Percentiles rank a stretch among this genome's conserved stretches.
phyloP scores from a whole-genome alignment of 2,329 filamentous ascomycete genomes.

The Periconia sp. region DNA sequence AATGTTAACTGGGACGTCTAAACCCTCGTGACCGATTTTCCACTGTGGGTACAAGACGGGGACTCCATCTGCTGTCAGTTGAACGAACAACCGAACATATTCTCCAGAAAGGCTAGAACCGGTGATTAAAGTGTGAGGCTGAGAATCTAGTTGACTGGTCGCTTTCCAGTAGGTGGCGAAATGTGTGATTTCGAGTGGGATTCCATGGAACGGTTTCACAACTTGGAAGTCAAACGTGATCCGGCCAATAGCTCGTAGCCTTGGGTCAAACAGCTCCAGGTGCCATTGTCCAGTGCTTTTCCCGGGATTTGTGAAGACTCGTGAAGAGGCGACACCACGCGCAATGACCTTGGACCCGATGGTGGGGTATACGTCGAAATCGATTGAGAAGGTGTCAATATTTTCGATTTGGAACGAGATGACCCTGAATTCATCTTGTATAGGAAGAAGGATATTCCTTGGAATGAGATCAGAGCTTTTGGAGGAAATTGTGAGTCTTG shows the following conservation, averaged over 20 bases:
- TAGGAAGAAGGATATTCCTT: conserved; percentile 90
- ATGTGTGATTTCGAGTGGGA: conserved; percentile 92
- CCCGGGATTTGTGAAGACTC: conserved; percentile 74
- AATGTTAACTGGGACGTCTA: conserved; percentile 80
- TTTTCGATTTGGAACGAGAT: conserved; percentile 97
- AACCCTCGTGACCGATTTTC: conserved; percentile 72
- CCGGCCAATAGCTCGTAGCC: conserved; percentile 87
- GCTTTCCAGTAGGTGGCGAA: conserved; percentile 99
- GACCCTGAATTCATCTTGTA: conserved; percentile 91
- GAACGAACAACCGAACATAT: conserved; percentile 88
- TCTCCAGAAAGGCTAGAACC: conserved; percentile 95
- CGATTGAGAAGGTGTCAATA: conserved; percentile 86
- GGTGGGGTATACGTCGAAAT: conserved; percentile 96
- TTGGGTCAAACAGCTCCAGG: conserved; percentile 88
- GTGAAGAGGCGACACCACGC: conserved; percentile 87
- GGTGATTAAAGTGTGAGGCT: conserved; percentile 84
- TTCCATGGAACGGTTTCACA: conserved; percentile 91
- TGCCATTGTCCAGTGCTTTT: conserved; percentile 80
- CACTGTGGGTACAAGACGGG: conserved; percentile 87
- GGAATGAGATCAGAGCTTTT: conserved; percentile 96
- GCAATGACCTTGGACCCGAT: conserved; percentile 98
- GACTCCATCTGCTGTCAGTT: conserved; percentile 83
- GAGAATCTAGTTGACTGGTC: conserved; percentile 86
- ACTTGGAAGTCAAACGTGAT: conserved; percentile 94
- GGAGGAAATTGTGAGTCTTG: conserved; percentile 91